Conservation (phyloP, 2,329 filamentous ascomycete genomes). For the Pseudocercospora musae region DNA sequence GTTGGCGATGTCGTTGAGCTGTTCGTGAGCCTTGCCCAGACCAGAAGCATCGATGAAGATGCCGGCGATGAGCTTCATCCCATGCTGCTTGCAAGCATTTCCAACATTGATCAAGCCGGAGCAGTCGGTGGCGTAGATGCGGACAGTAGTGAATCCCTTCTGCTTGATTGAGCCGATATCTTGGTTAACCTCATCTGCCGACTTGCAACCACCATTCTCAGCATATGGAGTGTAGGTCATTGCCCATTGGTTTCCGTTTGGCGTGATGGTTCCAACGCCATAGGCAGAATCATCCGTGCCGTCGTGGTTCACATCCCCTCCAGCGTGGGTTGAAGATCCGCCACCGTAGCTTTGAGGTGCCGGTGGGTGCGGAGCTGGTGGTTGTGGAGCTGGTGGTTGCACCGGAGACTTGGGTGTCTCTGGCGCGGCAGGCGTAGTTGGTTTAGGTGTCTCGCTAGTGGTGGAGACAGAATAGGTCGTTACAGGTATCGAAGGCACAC, state of each 20-base stretch:
- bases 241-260: conserved; percentile 47
- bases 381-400: neutral
- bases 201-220: conserved; percentile 43
- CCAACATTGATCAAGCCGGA: conserved; percentile 73
- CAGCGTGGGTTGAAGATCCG: neutral
- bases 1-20: conserved; percentile 68
- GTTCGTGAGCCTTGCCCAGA: conserved; percentile 58
- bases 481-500: neutral
- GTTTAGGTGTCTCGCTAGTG: neutral
- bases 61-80: conserved; percentile 78
- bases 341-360: neutral
- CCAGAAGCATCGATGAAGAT: conserved; percentile 71
- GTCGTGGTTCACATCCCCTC: neutral
- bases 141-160: conserved; percentile 61
- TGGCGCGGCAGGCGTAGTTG: conserved; percentile 4
- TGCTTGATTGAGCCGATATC: conserved; percentile 44
- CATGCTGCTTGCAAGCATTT: conserved; percentile 60
- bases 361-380: neutral
- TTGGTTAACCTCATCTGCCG: conserved; percentile 36
- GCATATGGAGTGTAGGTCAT: conserved; percentile 51
- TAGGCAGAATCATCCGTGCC: conserved; percentile 2
- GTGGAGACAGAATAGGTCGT: neutral
- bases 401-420: neutral
- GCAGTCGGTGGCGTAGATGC: conserved; percentile 93
- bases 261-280: conserved; percentile 14